These are phyloP conservation scores for Canariomyces notabilis DNA, from an alignment of 2,329 filamentous ascomycete genomes.

Conservation along the genomic window DNA sequence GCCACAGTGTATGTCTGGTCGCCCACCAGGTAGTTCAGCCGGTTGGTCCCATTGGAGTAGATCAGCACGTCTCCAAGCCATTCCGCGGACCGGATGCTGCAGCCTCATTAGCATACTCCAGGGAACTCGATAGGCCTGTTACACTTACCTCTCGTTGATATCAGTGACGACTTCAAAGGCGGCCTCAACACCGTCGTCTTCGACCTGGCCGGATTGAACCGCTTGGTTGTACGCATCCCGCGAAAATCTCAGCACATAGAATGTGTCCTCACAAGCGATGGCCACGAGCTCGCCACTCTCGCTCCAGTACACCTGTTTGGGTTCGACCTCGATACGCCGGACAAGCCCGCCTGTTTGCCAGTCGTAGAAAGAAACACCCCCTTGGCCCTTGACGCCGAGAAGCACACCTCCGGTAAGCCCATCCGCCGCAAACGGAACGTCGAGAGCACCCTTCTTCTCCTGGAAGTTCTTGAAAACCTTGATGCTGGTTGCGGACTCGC, in stretches of 20 bases:
- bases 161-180: constrained; percentile 96
- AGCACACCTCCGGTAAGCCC: constrained; percentile 84
- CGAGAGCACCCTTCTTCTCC: constrained; percentile 80
- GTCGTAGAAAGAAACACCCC: constrained; percentile 92
- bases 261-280: constrained; percentile 90
- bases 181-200: constrained; percentile 87
- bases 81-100: constrained; percentile 81
- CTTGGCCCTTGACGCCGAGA: constrained; percentile 90
- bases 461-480: constrained; percentile 98
- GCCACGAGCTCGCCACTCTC: constrained; percentile 91
- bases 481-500: constrained; percentile 88
- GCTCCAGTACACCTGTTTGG: constrained; percentile 87
- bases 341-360: constrained; percentile 89
- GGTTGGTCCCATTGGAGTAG: constrained; percentile 95
- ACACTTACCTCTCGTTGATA: constrained; percentile 73
- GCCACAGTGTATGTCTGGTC: constrained; percentile 97
- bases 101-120: constrained; percentile 23
- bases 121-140: neutral
- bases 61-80: constrained; percentile 99
- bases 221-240: constrained; percentile 83
- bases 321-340: constrained; percentile 80
- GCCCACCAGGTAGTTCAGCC: constrained; percentile 94
- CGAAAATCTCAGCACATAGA: constrained; percentile 89
- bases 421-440: constrained; percentile 93
- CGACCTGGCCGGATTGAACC: constrained; percentile 73